Evolutionary conservation across 257 asterid genomes (phyloP).

Genomic region (Solanum sitiens): DNA sequence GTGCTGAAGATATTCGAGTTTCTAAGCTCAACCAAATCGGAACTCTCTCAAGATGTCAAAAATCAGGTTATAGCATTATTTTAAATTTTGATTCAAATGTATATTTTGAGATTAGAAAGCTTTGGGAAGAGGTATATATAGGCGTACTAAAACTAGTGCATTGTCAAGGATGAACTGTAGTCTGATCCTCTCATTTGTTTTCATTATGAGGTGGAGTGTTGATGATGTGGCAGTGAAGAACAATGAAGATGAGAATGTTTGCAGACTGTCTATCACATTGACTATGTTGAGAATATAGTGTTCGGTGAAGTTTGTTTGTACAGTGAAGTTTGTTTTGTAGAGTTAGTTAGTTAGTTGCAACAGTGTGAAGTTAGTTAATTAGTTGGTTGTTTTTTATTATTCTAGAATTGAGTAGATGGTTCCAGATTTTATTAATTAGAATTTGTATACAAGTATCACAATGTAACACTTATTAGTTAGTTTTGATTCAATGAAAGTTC

Average conservation of each 20-base stretch:
- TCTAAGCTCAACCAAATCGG: slow-evolving; percentile 63
- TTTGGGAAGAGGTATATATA: slow-evolving; percentile 42
- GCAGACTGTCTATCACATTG: neutral
- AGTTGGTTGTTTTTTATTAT: too few relatives aligned
- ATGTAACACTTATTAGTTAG: too few relatives aligned
- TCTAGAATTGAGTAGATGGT: too few relatives aligned
- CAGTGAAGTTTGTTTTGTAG: too few relatives aligned
- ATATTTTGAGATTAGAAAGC: slow-evolving; percentile 61
- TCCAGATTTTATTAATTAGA: too few relatives aligned
- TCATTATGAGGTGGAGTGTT: neutral
- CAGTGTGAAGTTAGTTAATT: too few relatives aligned
- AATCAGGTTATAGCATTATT: slow-evolving; percentile 70
- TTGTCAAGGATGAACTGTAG: neutral
- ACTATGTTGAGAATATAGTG: too few relatives aligned
- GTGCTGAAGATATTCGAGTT: slow-evolving; percentile 45
- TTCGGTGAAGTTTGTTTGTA: too few relatives aligned
- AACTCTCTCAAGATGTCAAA: slow-evolving; percentile 71
- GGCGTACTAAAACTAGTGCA: neutral
- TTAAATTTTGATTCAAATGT: slow-evolving; percentile 69
- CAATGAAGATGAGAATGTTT: neutral
- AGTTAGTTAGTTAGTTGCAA: too few relatives aligned
- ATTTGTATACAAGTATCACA: too few relatives aligned
- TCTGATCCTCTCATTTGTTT: neutral
- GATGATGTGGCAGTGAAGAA: neutral
- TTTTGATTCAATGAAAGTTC: too few relatives aligned